Evolutionary conservation across 345 rosid genomes (phyloP).

Genomic region (Corchorus olitorius): DNA sequence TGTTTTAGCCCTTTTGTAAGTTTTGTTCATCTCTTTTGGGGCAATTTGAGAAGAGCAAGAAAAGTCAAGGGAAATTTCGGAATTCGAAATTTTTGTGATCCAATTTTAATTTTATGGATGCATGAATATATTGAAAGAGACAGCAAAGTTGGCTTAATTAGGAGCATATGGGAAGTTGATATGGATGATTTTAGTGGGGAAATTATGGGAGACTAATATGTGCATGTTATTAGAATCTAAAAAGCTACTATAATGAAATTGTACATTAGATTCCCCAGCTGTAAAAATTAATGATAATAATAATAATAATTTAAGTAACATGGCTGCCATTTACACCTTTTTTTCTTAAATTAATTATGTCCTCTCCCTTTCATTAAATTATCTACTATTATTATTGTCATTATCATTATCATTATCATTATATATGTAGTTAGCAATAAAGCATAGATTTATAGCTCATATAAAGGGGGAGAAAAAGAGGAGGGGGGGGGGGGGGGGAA

Average conservation of each 20-base stretch:
- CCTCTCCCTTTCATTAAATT: background rate
- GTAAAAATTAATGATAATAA: background rate
- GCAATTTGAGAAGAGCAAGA: background rate
- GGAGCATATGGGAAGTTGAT: background rate
- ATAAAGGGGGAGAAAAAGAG: background rate
- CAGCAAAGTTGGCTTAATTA: background rate
- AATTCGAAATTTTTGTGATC: background rate
- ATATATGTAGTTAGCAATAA: background rate
- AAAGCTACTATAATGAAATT: background rate
- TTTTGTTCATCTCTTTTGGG: background rate
- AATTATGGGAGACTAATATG: background rate
- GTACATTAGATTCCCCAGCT: background rate
- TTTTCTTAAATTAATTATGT: background rate
- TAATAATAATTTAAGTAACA: background rate
- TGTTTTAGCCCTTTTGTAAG: background rate
- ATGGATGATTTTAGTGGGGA: background rate
- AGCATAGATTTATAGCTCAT: background rate
- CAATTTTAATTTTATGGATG: background rate
- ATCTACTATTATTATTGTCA: background rate
- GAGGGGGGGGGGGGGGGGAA: background rate
- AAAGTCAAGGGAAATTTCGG: background rate
- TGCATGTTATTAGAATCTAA: slow-evolving; percentile 1
- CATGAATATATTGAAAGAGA: background rate
- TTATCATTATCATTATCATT: background rate
- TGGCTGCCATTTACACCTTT: background rate